These are phyloP conservation scores for Cladosporium cucumerinum DNA, from an alignment of 2,329 filamentous ascomycete genomes.

Conservation along the genomic window DNA sequence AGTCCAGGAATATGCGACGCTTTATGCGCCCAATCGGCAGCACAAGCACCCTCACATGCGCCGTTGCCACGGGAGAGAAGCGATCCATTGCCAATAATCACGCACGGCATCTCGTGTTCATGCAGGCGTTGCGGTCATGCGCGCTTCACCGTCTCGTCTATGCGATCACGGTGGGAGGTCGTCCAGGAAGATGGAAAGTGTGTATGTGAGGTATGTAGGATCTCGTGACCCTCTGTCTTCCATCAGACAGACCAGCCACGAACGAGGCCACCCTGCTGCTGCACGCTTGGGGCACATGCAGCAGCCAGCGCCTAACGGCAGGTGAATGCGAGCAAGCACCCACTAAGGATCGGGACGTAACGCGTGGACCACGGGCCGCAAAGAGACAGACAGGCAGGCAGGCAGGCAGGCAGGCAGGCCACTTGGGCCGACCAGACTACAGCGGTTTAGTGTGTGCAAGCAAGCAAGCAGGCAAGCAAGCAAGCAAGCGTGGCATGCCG, in stretches of 20 bases:
- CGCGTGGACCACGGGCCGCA: neutral
- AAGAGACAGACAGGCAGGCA: neutral
- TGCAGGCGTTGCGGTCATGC: neutral
- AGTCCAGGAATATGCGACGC: slow-evolving; percentile 72
- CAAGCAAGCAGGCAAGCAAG: too few relatives aligned
- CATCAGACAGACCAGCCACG: neutral
- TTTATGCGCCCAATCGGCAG: slow-evolving; percentile 85
- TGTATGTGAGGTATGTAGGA: neutral
- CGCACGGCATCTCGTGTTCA: slow-evolving; percentile 10
- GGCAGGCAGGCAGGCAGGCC: too few relatives aligned
- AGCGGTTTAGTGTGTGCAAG: neutral
- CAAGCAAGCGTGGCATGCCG: neutral
- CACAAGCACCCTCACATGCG: slow-evolving; percentile 82
- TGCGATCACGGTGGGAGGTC: neutral
- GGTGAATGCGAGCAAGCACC: neutral
- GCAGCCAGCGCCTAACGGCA: neutral
- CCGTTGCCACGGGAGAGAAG: slow-evolving; percentile 85
- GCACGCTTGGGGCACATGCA: neutral
- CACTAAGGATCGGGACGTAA: neutral
- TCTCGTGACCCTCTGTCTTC: neutral
- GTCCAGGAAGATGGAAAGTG: neutral
- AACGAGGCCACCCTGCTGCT: neutral
- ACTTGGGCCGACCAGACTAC: neutral
- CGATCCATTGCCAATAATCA: slow-evolving; percentile 55
- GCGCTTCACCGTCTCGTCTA: neutral